phyloP scores from a whole-genome alignment of 768 basidiomycete genomes.

The Boletus sp. region DNA sequence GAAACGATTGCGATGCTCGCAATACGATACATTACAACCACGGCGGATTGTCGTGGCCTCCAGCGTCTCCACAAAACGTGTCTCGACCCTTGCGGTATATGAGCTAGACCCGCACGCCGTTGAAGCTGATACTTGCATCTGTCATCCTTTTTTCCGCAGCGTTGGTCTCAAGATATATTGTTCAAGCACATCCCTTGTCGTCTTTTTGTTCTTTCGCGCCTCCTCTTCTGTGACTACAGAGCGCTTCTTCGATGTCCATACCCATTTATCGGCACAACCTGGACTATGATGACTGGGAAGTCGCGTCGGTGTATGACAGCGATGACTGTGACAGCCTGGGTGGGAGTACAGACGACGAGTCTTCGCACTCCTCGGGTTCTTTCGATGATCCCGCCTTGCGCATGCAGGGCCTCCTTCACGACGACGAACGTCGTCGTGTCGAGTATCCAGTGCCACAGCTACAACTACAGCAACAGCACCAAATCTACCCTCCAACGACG shows the following conservation, averaged over 20 bases:
- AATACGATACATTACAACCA: slow-evolving; percentile 17
- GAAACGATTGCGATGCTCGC: slow-evolving; percentile 6
- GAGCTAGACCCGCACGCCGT: slow-evolving; percentile 7
- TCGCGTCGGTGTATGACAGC: slow-evolving; percentile 30
- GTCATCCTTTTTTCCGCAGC: slow-evolving; percentile 1
- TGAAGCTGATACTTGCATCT: slow-evolving; percentile 2
- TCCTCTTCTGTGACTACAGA: not conserved
- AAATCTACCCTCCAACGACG: slow-evolving; percentile 4
- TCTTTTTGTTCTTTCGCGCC: not conserved
- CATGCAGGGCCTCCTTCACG: slow-evolving; percentile 3
- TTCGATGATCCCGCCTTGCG: slow-evolving; percentile 8
- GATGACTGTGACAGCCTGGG: slow-evolving; percentile 28
- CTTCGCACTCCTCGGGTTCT: slow-evolving; percentile 7
- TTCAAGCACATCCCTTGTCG: not conserved
- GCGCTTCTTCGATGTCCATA: slow-evolving; percentile 18
- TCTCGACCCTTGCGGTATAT: slow-evolving; percentile 27
- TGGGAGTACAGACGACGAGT: slow-evolving; percentile 19
- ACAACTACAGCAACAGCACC: slow-evolving; percentile 6
- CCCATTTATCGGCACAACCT: slow-evolving; percentile 28
- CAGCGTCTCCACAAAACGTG: slow-evolving; percentile 26
- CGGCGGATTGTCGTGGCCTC: slow-evolving; percentile 21
- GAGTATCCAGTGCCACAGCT: slow-evolving; percentile 19
- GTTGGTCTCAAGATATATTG: slow-evolving; percentile 1
- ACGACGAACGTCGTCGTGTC: slow-evolving; percentile 1
- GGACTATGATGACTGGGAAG: slow-evolving; percentile 27